A percentile compares a stretch with the other conserved stretches of the same genome.
These are phyloP conservation scores for Suillus lakei DNA, from an alignment of 768 basidiomycete species.

Conservation along the genomic window DNA sequence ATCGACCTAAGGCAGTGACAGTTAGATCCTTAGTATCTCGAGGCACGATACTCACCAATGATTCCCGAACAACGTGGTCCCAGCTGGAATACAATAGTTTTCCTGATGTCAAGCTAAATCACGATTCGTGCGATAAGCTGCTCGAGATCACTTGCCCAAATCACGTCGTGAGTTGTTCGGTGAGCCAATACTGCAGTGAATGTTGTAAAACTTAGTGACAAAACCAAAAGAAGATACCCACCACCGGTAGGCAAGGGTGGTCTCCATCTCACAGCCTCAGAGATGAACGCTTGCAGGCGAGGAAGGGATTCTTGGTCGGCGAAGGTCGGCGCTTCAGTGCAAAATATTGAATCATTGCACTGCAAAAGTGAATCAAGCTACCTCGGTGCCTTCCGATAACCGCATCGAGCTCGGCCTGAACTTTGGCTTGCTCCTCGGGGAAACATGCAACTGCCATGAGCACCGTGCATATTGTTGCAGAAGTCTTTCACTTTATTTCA, in stretches of 20 bases:
- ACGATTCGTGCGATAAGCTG: neutral
- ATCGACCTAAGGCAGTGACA: conserved; percentile 36
- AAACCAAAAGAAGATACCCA: conserved; percentile 14
- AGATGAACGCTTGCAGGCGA: too few relatives aligned
- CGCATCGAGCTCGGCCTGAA: too few relatives aligned
- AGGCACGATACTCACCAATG: conserved; percentile 36
- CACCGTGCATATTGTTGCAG: conserved; percentile 52
- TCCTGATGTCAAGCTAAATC: conserved; percentile 26
- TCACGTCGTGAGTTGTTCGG: conserved; percentile 61
- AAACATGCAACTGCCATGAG: too few relatives aligned
- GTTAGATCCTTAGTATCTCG: neutral
- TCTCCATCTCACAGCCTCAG: too few relatives aligned
- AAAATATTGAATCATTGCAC: too few relatives aligned
- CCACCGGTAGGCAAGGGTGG: too few relatives aligned
- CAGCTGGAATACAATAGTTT: conserved; percentile 44
- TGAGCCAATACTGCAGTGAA: conserved; percentile 54
- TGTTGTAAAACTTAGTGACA: neutral
- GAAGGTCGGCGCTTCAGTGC: too few relatives aligned
- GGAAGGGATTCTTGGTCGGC: too few relatives aligned
- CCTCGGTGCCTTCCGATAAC: too few relatives aligned
- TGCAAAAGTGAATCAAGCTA: too few relatives aligned
- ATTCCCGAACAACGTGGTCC: conserved; percentile 41
- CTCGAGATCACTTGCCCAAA: conserved; percentile 47
- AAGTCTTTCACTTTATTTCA: conserved; percentile 36
- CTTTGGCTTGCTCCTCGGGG: too few relatives aligned